Conservation (phyloP, 768 basidiomycete genomes). For the Suillus weaverae region DNA sequence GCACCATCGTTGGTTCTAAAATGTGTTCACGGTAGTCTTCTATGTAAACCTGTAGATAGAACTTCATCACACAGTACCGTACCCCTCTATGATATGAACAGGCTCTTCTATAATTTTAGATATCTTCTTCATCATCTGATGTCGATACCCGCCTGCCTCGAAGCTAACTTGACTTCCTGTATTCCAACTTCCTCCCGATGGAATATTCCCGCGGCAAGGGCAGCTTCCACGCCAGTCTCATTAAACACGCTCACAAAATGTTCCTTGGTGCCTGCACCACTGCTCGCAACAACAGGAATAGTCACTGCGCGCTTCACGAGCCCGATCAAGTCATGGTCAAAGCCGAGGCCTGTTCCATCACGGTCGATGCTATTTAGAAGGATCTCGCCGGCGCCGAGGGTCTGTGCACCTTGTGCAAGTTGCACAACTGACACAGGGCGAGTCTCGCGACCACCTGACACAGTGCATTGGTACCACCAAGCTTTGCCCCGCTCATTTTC, state of each 20-base stretch:
- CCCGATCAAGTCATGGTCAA: slow-evolving; percentile 80
- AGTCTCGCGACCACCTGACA: slow-evolving; percentile 85
- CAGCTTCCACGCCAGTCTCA: slow-evolving; percentile 82
- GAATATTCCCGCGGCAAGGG: slow-evolving; percentile 95
- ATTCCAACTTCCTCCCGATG: slow-evolving; percentile 89
- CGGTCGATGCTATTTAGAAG: slow-evolving; percentile 95
- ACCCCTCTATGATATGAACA: background rate
- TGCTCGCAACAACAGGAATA: slow-evolving; percentile 94
- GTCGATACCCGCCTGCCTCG: slow-evolving; percentile 50
- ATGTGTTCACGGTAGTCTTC: background rate
- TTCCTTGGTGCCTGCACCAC: slow-evolving; percentile 79
- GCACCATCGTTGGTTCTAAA: background rate
- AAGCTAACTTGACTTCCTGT: slow-evolving; percentile 67
- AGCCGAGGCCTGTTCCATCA: slow-evolving; percentile 91
- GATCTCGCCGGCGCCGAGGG: slow-evolving; percentile 92
- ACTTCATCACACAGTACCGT: background rate
- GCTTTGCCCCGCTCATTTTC: slow-evolving; percentile 67
- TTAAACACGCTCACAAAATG: slow-evolving; percentile 91
- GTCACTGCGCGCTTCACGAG: slow-evolving; percentile 74
- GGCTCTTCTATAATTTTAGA: background rate
- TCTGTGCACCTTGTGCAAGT: slow-evolving; percentile 88
- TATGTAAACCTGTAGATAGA: background rate
- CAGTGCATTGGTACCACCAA: slow-evolving; percentile 99
- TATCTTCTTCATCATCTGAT: slow-evolving; percentile 35
- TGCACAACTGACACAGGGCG: slow-evolving; percentile 86